These are phyloP conservation scores for Penstemon davidsonii DNA, from an alignment of 257 asterid species.

Conservation along the genomic window DNA sequence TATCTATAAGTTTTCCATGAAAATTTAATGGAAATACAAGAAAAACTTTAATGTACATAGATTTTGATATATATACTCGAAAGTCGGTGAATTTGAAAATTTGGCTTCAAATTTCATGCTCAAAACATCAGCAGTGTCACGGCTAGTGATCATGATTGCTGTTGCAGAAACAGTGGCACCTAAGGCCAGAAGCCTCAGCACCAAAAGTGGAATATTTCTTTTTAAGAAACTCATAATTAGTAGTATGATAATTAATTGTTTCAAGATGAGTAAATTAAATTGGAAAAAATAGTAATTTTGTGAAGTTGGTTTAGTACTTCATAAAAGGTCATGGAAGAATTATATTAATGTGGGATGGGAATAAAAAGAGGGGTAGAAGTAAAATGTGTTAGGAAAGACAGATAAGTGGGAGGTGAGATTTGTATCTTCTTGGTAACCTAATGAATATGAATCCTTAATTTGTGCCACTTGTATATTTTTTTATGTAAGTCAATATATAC, in stretches of 20 bases:
- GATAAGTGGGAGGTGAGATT: conserved; percentile 46
- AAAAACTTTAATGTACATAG: not conserved
- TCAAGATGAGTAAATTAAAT: not conserved
- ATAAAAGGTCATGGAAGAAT: not conserved
- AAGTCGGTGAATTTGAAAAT: conserved; percentile 64
- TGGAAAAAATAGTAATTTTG: too few relatives aligned
- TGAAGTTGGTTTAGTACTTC: too few relatives aligned
- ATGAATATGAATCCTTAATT: conserved; percentile 9
- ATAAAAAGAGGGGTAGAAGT: not conserved
- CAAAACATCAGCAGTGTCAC: conserved; percentile 57
- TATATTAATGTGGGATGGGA: conserved; percentile 1
- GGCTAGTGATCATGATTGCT: conserved; percentile 62
- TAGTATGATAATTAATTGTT: not conserved
- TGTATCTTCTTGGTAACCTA: conserved; percentile 56
- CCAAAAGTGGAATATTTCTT: conserved; percentile 42
- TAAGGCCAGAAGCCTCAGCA: conserved; percentile 74
- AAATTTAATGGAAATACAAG: not conserved
- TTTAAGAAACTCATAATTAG: conserved; percentile 45
- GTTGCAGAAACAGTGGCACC: conserved; percentile 58
- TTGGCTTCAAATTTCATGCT: conserved; percentile 72
- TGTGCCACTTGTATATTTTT: conserved; percentile 6
- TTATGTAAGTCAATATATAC: too few relatives aligned
- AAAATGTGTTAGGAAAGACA: conserved; percentile 52
- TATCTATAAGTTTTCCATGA: not conserved
- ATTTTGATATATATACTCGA: conserved; percentile 45